Percentiles rank a stretch among this genome's conserved stretches.
These are phyloP conservation scores for Talaromyces piceae DNA, from an alignment of 2,329 filamentous ascomycete species.

Conservation along the genomic window DNA sequence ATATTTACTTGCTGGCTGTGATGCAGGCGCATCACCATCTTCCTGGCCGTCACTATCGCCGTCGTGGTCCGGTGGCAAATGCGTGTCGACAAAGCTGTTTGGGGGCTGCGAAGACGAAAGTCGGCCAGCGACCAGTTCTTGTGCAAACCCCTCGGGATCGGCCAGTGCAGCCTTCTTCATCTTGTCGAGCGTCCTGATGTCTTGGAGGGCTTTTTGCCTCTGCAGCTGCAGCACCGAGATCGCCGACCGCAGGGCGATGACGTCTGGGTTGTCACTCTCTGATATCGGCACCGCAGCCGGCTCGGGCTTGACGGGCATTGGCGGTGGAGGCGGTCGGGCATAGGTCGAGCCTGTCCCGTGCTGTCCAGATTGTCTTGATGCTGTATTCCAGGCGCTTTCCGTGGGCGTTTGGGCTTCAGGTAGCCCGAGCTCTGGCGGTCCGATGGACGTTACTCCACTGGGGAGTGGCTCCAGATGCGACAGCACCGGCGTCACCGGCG, in stretches of 20 bases:
- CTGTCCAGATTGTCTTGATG: neutral
- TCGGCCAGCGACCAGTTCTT: conserved; percentile 58
- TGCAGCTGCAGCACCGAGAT: conserved; percentile 85
- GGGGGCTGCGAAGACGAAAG: conserved; percentile 40
- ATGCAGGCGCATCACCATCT: neutral
- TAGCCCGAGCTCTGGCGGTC: conserved; percentile 23
- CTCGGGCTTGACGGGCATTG: conserved; percentile 25
- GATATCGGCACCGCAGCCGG: conserved; percentile 39
- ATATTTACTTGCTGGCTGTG: conserved; percentile 39
- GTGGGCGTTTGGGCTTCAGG: neutral
- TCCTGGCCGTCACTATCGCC: conserved; percentile 12
- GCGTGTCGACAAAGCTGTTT: conserved; percentile 24
- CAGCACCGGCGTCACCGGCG: conserved; percentile 40
- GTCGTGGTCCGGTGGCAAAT: conserved; percentile 24
- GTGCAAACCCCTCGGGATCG: conserved; percentile 64
- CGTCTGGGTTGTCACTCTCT: conserved; percentile 64
- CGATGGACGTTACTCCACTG: conserved; percentile 22
- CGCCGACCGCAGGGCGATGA: conserved; percentile 75
- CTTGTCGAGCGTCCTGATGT: conserved; percentile 62
- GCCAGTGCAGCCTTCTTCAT: conserved; percentile 64
- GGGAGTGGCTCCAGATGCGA: conserved; percentile 27
- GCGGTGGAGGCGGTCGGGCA: conserved; percentile 12
- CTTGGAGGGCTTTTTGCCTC: conserved; percentile 65
- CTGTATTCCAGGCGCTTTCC: neutral
- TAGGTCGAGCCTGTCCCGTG: neutral